Evolutionary conservation across 768 basidiomycete genomes (phyloP).

Genomic region (Holtermannia corniformis): DNA sequence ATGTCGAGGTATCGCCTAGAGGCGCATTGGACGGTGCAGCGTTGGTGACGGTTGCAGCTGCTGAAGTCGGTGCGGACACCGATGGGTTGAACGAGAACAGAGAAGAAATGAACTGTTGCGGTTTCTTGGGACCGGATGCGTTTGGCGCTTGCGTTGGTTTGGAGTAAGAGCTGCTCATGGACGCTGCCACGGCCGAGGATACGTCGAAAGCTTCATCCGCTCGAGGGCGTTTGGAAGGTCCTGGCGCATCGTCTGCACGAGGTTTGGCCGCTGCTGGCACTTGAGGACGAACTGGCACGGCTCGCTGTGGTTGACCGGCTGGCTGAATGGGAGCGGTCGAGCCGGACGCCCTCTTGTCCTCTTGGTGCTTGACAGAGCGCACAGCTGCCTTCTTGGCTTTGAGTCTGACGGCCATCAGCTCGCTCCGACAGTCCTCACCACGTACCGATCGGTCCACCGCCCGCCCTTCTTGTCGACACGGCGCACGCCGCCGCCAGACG

Average conservation of each 20-base stretch:
- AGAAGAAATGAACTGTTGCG: constrained; percentile 62
- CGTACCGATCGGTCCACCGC: constrained; percentile 51
- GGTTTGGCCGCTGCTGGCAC: background rate
- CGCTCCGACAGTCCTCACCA: constrained; percentile 7
- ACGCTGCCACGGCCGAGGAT: constrained; percentile 1
- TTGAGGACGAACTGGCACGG: background rate
- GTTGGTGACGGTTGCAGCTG: background rate
- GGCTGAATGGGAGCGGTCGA: constrained; percentile 22
- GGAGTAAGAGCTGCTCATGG: constrained; percentile 2
- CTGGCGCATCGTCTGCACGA: background rate
- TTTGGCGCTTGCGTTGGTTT: constrained; percentile 2
- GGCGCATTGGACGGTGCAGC: constrained; percentile 38
- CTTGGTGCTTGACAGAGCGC: constrained; percentile 7
- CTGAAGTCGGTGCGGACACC: constrained; percentile 45
- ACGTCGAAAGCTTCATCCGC: background rate
- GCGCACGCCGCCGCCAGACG: constrained; percentile 4
- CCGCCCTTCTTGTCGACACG: constrained; percentile 39
- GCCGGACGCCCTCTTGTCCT: background rate
- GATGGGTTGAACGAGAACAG: constrained; percentile 80
- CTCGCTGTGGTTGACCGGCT: background rate
- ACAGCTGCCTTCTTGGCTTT: constrained; percentile 55
- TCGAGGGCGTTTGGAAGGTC: background rate
- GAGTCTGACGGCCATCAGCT: constrained; percentile 46
- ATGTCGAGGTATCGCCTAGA: constrained; percentile 53
- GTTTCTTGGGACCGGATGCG: constrained; percentile 8